A percentile compares a stretch with the other conserved stretches of the same genome.
These are phyloP conservation scores for Spergularia azorica DNA, from an alignment of 179 eudicot genomes.

Conservation along the genomic window DNA sequence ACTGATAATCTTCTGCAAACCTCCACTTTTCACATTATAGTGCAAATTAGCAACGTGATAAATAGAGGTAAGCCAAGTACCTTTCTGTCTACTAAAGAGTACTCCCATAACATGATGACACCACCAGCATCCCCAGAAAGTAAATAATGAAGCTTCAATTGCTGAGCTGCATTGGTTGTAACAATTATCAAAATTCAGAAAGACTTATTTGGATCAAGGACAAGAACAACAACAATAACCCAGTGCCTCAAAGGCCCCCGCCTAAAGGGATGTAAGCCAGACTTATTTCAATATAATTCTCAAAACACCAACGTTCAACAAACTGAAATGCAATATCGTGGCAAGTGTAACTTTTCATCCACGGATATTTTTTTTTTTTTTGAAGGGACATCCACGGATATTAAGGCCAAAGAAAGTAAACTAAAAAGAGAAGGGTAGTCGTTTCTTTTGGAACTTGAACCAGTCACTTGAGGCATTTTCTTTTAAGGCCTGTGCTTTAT, in stretches of 20 bases:
- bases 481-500: no score
- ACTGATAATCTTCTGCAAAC: neutral
- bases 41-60: neutral
- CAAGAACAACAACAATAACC: neutral
- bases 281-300: neutral
- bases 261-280: no score
- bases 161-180: conserved; percentile 43
- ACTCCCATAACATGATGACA: conserved; percentile 73
- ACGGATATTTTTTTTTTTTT: no score
- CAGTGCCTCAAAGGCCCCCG: neutral
- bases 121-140: conserved; percentile 93
- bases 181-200: no score
- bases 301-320: neutral
- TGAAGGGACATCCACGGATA: no score
- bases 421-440: no score
- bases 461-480: no score
- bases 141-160: conserved; percentile 59
- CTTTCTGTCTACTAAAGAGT: conserved; percentile 58
- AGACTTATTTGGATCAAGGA: no score
- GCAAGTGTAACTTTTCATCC: no score
- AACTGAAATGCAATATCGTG: no score
- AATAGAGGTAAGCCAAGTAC: conserved; percentile 32
- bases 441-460: no score
- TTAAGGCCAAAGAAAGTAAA: no score
- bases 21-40: neutral